A percentile compares a stretch with the other conserved stretches of the same genome.
These are phyloP conservation scores for Boletus rubroflammeus DNA, from an alignment of 768 basidiomycete species.

Conservation along the genomic window DNA sequence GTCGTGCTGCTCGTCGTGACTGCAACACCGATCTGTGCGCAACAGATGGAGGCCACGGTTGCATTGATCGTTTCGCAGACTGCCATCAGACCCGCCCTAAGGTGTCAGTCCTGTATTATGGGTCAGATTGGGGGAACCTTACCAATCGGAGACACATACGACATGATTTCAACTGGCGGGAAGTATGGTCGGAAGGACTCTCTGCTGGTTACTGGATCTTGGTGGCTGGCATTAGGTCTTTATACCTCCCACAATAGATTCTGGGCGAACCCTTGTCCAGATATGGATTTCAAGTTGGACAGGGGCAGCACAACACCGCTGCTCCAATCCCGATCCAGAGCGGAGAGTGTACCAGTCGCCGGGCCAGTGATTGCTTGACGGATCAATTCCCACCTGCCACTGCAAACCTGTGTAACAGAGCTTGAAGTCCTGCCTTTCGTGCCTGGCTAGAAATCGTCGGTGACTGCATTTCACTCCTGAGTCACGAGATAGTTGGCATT, in stretches of 20 bases:
- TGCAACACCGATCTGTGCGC: neutral
- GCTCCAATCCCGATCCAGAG: neutral
- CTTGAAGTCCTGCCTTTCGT: neutral
- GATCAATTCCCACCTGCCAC: neutral
- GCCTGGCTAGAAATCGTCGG: neutral
- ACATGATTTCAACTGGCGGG: neutral
- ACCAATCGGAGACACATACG: no score
- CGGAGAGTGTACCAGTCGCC: neutral
- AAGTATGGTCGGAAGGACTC: neutral
- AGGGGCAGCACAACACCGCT: neutral
- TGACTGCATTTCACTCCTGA: no score
- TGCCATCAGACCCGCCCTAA: neutral
- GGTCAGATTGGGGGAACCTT: neutral
- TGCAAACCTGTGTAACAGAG: neutral
- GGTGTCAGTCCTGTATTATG: neutral
- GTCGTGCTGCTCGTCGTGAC: neutral
- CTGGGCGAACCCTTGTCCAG: neutral
- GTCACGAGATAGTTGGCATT: no score
- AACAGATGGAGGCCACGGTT: conserved; percentile 7
- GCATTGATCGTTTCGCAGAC: conserved; percentile 3
- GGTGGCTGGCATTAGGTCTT: neutral
- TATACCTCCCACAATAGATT: neutral
- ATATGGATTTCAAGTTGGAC: no score
- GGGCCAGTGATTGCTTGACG: neutral
- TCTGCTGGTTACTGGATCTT: neutral